phyloP scores from a whole-genome alignment of 1,139 yeast species.

The Candida sanyaensis region DNA sequence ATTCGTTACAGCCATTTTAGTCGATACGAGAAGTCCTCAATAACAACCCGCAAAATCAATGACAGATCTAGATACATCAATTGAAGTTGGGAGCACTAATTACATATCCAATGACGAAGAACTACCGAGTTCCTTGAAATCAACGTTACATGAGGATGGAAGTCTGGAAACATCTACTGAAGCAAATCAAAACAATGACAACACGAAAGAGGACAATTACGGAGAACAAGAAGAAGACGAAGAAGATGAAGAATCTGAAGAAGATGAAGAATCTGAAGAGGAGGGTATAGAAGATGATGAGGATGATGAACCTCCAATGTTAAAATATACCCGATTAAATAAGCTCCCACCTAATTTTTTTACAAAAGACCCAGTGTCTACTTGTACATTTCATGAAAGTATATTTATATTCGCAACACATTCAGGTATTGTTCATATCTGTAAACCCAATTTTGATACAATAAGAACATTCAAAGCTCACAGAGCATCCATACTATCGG shows the following conservation, averaged over 20 bases:
- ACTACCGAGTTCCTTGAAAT: no score
- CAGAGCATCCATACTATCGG: slow-evolving; percentile 75
- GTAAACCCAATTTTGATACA: slow-evolving; percentile 56
- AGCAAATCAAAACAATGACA: background rate
- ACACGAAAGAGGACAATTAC: slow-evolving; percentile 2
- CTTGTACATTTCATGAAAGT: slow-evolving; percentile 58
- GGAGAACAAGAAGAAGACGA: slow-evolving; percentile 16
- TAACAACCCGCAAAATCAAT: no score
- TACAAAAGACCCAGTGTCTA: slow-evolving; percentile 73
- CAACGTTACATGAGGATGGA: no score
- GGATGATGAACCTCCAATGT: slow-evolving; percentile 68
- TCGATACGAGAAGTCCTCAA: no score
- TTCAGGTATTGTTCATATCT: slow-evolving; percentile 76
- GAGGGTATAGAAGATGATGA: slow-evolving; percentile 44
- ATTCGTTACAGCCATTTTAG: background rate
- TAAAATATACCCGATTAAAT: slow-evolving; percentile 70
- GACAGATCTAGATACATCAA: no score
- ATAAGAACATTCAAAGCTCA: slow-evolving; percentile 82
- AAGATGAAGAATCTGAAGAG: slow-evolving; percentile 18
- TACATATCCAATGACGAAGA: no score
- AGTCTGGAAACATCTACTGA: no score
- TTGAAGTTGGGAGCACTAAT: no score
- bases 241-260: background rate
- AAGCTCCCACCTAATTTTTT: slow-evolving; percentile 70
- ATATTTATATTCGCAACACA: slow-evolving; percentile 85